Conservation (phyloP, 345 rosid genomes). For the Fremontodendron californicum region DNA sequence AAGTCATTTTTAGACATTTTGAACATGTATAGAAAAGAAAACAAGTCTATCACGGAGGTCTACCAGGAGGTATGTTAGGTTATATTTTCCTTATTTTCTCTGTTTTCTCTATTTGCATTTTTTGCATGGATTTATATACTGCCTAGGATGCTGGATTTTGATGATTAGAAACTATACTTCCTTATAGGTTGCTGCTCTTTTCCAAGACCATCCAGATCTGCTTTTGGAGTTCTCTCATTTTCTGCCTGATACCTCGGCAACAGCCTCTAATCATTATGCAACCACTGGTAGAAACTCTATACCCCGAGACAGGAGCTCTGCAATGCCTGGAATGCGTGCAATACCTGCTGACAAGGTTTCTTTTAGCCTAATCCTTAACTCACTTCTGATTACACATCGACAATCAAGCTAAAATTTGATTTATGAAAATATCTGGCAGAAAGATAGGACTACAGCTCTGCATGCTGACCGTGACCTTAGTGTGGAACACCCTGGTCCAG, state of each 20-base stretch:
- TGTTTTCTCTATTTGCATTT: constrained; percentile 5
- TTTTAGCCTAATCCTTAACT: constrained; percentile 3
- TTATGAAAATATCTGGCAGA: constrained; percentile 45
- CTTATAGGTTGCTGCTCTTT: constrained; percentile 78
- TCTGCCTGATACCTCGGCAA: constrained; percentile 79
- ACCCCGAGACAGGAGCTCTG: constrained; percentile 59
- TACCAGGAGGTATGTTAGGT: constrained; percentile 66
- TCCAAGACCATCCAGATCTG: constrained; percentile 81
- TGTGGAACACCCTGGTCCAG: constrained; percentile 52
- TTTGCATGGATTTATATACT: not conserved
- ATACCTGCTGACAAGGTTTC: constrained; percentile 71
- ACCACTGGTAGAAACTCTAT: constrained; percentile 51
- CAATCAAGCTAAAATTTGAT: constrained; percentile 28
- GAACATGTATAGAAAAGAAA: constrained; percentile 92
- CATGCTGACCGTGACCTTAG: constrained; percentile 55
- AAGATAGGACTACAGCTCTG: constrained; percentile 50
- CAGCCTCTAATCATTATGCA: constrained; percentile 43
- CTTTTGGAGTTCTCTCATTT: constrained; percentile 86
- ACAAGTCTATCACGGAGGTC: constrained; percentile 83
- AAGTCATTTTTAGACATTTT: constrained; percentile 89
- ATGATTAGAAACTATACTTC: constrained; percentile 8
- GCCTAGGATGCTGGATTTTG: constrained; percentile 2
- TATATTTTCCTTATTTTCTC: constrained; percentile 6
- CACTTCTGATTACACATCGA: not conserved
- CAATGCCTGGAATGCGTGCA: constrained; percentile 52